phyloP scores from a whole-genome alignment of 768 basidiomycete species.

The Mycena galericulata region DNA sequence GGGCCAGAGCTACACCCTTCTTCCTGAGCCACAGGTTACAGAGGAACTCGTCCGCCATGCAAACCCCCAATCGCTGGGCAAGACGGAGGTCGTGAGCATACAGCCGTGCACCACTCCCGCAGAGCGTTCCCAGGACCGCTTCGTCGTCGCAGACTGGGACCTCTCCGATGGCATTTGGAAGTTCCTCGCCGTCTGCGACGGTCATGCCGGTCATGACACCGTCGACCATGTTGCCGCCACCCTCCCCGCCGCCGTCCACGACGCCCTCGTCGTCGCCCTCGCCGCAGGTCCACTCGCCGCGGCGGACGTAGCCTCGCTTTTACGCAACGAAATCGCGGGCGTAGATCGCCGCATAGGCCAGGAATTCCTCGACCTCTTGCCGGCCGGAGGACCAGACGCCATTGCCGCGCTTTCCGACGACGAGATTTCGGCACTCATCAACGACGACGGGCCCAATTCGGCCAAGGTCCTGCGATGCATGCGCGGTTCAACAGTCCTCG shows the following conservation, averaged over 20 bases:
- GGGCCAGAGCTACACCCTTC: constrained; percentile 49
- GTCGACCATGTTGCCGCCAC: constrained; percentile 52
- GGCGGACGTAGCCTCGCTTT: constrained; percentile 43
- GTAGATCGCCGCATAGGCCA: constrained; percentile 54
- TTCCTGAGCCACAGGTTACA: constrained; percentile 56
- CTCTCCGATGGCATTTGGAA: constrained; percentile 54
- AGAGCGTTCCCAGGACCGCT: constrained; percentile 59
- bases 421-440: constrained; percentile 54
- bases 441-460: constrained; percentile 52
- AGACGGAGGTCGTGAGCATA: constrained; percentile 56
- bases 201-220: constrained; percentile 63
- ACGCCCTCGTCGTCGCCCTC: constrained; percentile 39
- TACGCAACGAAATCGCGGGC: constrained; percentile 49
- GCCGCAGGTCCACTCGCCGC: constrained; percentile 8
- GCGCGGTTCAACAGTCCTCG: constrained; percentile 63
- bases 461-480: constrained; percentile 57
- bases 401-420: constrained; percentile 51
- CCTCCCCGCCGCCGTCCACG: constrained; percentile 49
- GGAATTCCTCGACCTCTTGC: constrained; percentile 57
- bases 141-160: constrained; percentile 53
- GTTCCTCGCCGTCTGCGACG: constrained; percentile 63
- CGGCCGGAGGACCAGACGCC: constrained; percentile 44
- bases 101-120: constrained; percentile 60
- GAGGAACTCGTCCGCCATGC: constrained; percentile 56
- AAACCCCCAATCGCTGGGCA: constrained; percentile 43